phyloP scores from a whole-genome alignment of 129 eudicot species.

The Flaveria sonorensis region DNA sequence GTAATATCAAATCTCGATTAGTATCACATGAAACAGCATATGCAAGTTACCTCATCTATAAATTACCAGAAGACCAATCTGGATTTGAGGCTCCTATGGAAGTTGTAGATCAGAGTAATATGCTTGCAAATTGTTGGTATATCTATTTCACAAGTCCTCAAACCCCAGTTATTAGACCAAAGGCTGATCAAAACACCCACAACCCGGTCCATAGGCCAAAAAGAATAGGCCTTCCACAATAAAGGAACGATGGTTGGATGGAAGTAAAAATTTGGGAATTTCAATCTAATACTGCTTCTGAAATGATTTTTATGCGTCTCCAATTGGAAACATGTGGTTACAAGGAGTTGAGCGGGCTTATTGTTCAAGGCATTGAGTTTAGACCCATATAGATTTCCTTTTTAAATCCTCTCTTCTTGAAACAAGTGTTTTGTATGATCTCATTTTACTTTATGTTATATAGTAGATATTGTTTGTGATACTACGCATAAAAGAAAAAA shows the following conservation, averaged over 20 bases:
- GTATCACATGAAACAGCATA: conserved; percentile 2
- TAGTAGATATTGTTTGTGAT: too few relatives aligned
- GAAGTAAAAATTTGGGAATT: conserved; percentile 25
- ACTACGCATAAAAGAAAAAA: too few relatives aligned
- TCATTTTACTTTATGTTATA: too few relatives aligned
- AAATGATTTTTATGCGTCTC: neutral
- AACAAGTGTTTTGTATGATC: too few relatives aligned
- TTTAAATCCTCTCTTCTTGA: too few relatives aligned
- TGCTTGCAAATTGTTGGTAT: neutral
- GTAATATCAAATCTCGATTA: neutral
- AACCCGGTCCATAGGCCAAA: conserved; percentile 6
- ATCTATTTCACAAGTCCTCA: conserved; percentile 16
- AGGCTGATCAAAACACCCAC: conserved; percentile 9
- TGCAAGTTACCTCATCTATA: conserved; percentile 21
- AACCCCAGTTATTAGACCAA: conserved; percentile 12
- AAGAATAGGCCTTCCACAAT: conserved; percentile 8
- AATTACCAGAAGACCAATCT: neutral
- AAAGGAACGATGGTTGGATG: conserved; percentile 21
- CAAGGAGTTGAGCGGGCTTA: neutral
- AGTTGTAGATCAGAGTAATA: neutral
- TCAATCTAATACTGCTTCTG: neutral
- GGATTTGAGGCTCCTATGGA: neutral
- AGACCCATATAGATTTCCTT: neutral
- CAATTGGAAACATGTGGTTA: neutral
- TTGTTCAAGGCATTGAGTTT: conserved; percentile 4